phyloP scores from a whole-genome alignment of 768 basidiomycete genomes.

The Tulasnella sp. region DNA sequence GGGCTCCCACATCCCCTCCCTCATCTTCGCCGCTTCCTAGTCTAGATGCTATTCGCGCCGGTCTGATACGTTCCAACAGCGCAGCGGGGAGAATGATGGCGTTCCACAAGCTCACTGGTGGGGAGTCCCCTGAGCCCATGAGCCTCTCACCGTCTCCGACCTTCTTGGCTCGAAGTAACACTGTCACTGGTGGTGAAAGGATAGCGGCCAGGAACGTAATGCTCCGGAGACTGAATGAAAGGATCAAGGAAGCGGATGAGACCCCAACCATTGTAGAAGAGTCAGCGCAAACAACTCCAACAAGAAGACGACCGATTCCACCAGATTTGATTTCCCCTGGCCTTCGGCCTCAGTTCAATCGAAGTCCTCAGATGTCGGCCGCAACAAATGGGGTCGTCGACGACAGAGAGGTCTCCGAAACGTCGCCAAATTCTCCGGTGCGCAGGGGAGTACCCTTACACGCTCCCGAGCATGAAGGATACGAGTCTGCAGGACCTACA shows the following conservation, averaged over 20 bases:
- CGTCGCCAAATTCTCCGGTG: slow-evolving; percentile 31
- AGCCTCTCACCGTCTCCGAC: slow-evolving; percentile 46
- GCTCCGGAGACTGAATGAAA: slow-evolving; percentile 25
- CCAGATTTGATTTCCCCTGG: slow-evolving; percentile 15
- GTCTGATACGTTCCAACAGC: slow-evolving; percentile 83
- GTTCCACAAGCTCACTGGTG: slow-evolving; percentile 80
- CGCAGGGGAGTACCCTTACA: slow-evolving; percentile 22
- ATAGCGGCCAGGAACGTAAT: slow-evolving; percentile 47
- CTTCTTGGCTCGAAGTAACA: slow-evolving; percentile 61
- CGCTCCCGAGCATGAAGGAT: background rate
- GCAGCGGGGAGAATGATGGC: slow-evolving; percentile 74
- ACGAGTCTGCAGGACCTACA: slow-evolving; percentile 5
- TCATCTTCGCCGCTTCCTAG: slow-evolving; percentile 25
- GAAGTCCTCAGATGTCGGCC: slow-evolving; percentile 26
- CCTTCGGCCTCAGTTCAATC: slow-evolving; percentile 21
- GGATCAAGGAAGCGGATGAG: slow-evolving; percentile 23
- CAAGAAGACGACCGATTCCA: slow-evolving; percentile 21
- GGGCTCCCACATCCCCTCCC: slow-evolving; percentile 39
- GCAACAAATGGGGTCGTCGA: slow-evolving; percentile 34
- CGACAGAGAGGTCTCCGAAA: slow-evolving; percentile 34
- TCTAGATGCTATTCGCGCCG: slow-evolving; percentile 49
- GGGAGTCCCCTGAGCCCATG: slow-evolving; percentile 47
- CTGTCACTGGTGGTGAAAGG: slow-evolving; percentile 64
- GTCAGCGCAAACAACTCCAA: slow-evolving; percentile 13
- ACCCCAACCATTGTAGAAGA: slow-evolving; percentile 24